Evolutionary conservation across 768 basidiomycete genomes (phyloP).

Genomic region (Leccinum sublutescens): DNA sequence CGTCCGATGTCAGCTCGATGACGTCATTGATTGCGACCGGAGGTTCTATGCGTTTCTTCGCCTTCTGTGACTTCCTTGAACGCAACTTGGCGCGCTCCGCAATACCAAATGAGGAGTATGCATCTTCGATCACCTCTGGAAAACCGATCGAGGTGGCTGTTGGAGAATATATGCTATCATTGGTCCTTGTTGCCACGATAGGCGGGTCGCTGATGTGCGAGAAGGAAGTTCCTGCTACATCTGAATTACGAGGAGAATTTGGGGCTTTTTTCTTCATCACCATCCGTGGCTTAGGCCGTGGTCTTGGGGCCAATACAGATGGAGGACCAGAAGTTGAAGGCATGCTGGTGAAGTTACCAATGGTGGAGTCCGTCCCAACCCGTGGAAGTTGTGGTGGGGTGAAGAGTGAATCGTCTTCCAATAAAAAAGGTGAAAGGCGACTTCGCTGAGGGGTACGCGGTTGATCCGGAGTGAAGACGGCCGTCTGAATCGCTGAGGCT

Average conservation of each 20-base stretch:
- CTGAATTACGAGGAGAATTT: not conserved
- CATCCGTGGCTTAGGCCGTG: conserved; percentile 35
- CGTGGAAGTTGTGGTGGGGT: conserved; percentile 24
- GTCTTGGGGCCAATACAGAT: conserved; percentile 1
- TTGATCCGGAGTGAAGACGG: conserved; percentile 13
- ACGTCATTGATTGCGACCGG: conserved; percentile 29
- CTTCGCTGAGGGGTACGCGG: conserved; percentile 15
- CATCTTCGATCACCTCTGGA: conserved; percentile 15
- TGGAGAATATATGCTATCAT: conserved; percentile 24
- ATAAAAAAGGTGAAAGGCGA: conserved; percentile 3
- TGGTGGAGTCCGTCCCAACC: conserved; percentile 3
- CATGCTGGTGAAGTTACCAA: conserved; percentile 15
- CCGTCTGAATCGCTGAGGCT: conserved; percentile 23
- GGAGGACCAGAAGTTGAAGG: conserved; percentile 7
- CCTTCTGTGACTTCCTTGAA: conserved; percentile 34
- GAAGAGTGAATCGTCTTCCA: conserved; percentile 25
- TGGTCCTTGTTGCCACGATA: conserved; percentile 9
- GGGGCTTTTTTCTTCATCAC: conserved; percentile 21
- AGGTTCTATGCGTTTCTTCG: conserved; percentile 12
- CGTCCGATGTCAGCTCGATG: conserved; percentile 47
- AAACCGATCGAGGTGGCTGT: conserved; percentile 9
- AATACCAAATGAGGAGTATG: conserved; percentile 36
- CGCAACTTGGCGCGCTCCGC: conserved; percentile 63
- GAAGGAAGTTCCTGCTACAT: conserved; percentile 9
- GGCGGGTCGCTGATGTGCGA: conserved; percentile 25